phyloP scores from a whole-genome alignment of 306 rosid species.

The Lathyrus sativus region DNA sequence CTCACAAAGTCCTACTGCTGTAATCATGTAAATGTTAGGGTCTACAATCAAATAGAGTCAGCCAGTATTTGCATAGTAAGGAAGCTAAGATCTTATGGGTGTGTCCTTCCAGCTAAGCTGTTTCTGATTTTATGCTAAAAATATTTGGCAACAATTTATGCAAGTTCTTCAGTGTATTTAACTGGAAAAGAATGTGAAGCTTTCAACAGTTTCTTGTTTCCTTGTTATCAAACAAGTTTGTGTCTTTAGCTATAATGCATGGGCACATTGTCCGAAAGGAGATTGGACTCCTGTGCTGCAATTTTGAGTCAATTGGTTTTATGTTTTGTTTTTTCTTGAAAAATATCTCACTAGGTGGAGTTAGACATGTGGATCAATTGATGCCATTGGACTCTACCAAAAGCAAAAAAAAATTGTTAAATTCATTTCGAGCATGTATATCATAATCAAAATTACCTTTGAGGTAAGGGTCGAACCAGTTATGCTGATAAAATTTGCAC shows the following conservation, averaged over 20 bases:
- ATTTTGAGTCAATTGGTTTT: slow-evolving; percentile 2
- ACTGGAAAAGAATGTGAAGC: neutral
- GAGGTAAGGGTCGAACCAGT: slow-evolving; percentile 97
- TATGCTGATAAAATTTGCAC: slow-evolving; percentile 95
- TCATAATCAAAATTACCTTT: slow-evolving; percentile 55
- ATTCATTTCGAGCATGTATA: neutral
- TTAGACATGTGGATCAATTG: neutral
- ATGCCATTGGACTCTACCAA: neutral
- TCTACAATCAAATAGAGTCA: neutral
- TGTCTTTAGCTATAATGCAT: neutral
- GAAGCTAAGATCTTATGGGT: slow-evolving; percentile 3
- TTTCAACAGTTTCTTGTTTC: neutral
- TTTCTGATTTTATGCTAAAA: neutral
- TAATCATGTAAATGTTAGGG: neutral
- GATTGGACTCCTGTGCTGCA: neutral
- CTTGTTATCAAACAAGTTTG: neutral
- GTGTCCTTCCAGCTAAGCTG: slow-evolving; percentile 12
- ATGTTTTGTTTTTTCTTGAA: neutral
- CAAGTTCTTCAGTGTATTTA: neutral
- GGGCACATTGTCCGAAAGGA: neutral
- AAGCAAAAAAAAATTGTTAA: neutral
- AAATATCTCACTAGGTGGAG: slow-evolving; percentile 2
- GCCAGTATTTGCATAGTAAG: neutral
- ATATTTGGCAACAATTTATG: neutral
- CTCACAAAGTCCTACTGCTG: neutral